Evolutionary conservation across 2,329 filamentous ascomycete genomes (phyloP), one percentile per base, ranked within the genome.

Genomic region (Botryotinia globosa): DNA sequence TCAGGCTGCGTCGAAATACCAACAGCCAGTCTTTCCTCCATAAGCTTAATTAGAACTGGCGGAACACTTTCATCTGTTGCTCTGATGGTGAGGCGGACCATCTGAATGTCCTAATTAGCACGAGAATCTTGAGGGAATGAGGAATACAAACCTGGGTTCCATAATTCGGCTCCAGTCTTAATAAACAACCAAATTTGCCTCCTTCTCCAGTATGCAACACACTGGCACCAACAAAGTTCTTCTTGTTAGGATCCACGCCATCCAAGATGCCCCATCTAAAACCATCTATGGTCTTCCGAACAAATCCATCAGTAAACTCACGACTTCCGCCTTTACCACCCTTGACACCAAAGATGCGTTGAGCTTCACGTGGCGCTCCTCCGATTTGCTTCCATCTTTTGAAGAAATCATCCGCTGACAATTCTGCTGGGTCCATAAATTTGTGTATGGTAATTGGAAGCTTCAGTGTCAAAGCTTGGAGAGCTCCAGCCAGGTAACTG

Each of bases 311-410:
- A 74, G 87, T 92, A 75, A 97, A 88, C 75, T 91, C 90, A 73
- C 88, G 85, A 20, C 86, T 85, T 25, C 85, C 86, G 72, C 87
- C 86, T 75, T 83, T 86, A 42, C 86, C 86, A 1, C 81, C 81
- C 1, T 84, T 83, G 18, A 95, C 81, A 0, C 91, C 90, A 82
- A 99, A 97, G 45, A 98, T 94, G 65, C 88, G 88, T 81, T 99
- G 96, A 0, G 93, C 91, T 82, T 99, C 97, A 44, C 97, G 89
- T 1, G 94, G 91, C 2, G 89, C 89, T 8, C 92, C 94, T 20
- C 96, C 96, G 78, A 99, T 98, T 83, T 99, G 96, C 86, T 97
- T 97, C 96, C 96, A 99, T 69, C 97, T 88, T 86, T 97, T 98
- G 88, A 99, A 99, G 83, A 98, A 99, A 80, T 99, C 96, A 69